Conservation (phyloP, 306 rosid species). For the Cucurbita pepo region DNA sequence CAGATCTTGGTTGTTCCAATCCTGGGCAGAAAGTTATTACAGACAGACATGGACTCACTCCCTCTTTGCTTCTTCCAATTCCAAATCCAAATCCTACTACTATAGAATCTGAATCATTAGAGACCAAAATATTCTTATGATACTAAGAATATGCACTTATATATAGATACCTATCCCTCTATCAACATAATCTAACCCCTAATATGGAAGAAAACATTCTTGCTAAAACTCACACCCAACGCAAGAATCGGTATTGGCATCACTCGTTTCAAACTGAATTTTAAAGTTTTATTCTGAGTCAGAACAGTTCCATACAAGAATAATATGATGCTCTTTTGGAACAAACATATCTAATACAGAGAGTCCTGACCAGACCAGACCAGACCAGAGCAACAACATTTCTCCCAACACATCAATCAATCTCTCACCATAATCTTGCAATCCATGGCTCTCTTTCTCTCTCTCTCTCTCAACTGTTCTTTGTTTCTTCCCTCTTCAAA, state of each 20-base stretch:
- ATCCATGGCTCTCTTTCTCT: slow-evolving; percentile 17
- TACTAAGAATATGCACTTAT: slow-evolving; percentile 34
- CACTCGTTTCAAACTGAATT: slow-evolving; percentile 21
- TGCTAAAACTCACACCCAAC: slow-evolving; percentile 52
- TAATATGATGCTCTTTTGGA: slow-evolving; percentile 14
- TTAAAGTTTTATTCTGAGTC: slow-evolving; percentile 35
- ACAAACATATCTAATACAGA: slow-evolving; percentile 18
- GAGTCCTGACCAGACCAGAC: slow-evolving; percentile 37
- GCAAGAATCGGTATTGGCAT: slow-evolving; percentile 14
- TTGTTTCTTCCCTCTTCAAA: background rate
- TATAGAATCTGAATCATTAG: slow-evolving; percentile 36
- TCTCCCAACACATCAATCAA: slow-evolving; percentile 11
- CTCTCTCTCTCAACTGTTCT: too few relatives aligned
- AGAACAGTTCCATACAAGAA: slow-evolving; percentile 33
- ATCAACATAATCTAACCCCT: slow-evolving; percentile 42
- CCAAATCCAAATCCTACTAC: too few relatives aligned
- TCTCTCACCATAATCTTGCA: slow-evolving; percentile 18
- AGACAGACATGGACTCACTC: slow-evolving; percentile 36
- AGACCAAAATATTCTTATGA: slow-evolving; percentile 29
- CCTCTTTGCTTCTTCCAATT: background rate
- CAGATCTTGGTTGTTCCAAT: background rate
- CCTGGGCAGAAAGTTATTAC: slow-evolving; percentile 25
- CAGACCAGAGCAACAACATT: slow-evolving; percentile 15
- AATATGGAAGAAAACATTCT: slow-evolving; percentile 38
- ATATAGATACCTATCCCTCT: slow-evolving; percentile 37